Base-by-base conservation (phyloP, 1,139 yeast species). In the Pichia sp. region DNA sequence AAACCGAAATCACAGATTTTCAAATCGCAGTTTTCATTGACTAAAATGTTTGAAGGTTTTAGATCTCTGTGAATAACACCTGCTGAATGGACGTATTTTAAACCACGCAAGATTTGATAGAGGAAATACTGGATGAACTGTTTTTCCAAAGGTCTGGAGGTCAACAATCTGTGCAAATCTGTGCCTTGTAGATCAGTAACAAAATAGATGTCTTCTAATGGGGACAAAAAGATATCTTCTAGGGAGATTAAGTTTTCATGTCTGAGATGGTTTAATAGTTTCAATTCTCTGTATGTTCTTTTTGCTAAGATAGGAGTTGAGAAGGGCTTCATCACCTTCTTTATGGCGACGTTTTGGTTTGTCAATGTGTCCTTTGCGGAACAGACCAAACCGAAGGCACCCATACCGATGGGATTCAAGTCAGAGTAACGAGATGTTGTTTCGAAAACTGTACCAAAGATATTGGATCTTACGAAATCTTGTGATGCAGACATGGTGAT, bases 331-430 rank as follows among this genome's bases (percentile, higher is more conserved):
- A 93, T 88, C 57, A 93, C 91, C 71, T 93, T 93, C 68, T 93
- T 93, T 53, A 93, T 95, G 38, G 99, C 99, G 41, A 94, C 99
- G 59, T 86, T 88, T 67, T 91, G 97, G 27, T 56, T 52, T 0
- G 97, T 89, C 53, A 90, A 76, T 61, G 85, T 88, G 68, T 93
- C 99, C 48, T 85, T 80, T 1, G 99, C 99, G 7, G 97, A 89
- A 68, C 99, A 93, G 40, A 93, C 99, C 34, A 93, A 78, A 8
- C 99, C 99, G 64, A 93, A 93, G 11, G 99, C 99, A 32, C 99
- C 99, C 99, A 93, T 93, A 1, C 99, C 99, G 43, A 93, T 97
- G 4, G 99, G 99, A 61, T 90, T 93, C 54, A 93, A 76, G 63
- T 93, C 96, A 19, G 90, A 81, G 69, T 93, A 93, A 56, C 96